Evolutionary conservation across 108 stramenopile species (phyloP), one percentile per base, ranked within the genome.

Genomic region (Pseudonitzschia delicatissima): DNA sequence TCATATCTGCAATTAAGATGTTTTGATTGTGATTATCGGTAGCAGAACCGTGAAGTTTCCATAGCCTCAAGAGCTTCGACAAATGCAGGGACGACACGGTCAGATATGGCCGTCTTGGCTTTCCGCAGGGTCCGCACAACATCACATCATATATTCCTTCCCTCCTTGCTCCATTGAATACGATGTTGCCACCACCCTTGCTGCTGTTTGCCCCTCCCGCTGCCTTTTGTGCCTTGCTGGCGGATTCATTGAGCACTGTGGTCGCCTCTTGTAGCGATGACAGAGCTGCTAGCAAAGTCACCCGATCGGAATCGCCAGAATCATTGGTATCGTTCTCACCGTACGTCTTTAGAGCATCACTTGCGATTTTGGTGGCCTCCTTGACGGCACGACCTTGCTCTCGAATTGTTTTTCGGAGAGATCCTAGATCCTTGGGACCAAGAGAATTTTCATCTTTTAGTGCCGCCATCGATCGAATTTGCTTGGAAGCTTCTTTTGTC

Each of bases 51-150:
- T 52, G 42, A 34, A 39, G 9, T 29, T 37, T 45, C 58, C 37
- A 62, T 15, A 68, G 45, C 28, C 33, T 31, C 18, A 50, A 28
- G 1, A 62, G 45, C 35, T 74, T 74, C n/a, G 18, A 34, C n/a
- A 42, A 64, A 55, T 75, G 74, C 4, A 17, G 18, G 12, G 23
- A 39, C 25, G 49, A 57, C 15, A 75, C 23, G 39, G 68, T 62
- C 45, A 69, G n/a, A 37, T 75, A 75, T n/a, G 74, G 74, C 23
- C 57, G 57, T 18, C 40, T 53, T 33, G 62, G 52, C 40, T 44
- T 63, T 35, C 61, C 62, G 21, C 34, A 34, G 5, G 34, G 48
- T 52, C 26, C 61, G 20, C 64, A 34, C 36, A 55, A 28, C 40
- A 64, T 48, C 17, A 65, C 64, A 57, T 71, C 70, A 35, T 40